Evolutionary conservation across 805 yeast species (phyloP), one percentile per base, ranked within the genome.

Genomic region (Wickerhamomyces canadensis): DNA sequence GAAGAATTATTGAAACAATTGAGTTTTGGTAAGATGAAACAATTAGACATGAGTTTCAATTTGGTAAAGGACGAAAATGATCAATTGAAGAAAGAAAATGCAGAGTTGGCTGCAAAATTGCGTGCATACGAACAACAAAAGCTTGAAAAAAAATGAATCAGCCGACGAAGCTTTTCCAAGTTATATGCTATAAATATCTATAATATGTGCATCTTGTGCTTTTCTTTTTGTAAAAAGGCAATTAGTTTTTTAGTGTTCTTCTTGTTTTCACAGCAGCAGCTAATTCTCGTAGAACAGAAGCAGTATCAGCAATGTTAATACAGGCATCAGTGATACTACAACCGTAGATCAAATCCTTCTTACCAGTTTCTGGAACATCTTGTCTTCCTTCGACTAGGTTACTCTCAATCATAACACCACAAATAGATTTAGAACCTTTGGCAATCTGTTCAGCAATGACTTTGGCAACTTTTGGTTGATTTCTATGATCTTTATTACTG

Each of bases 281-380:
- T 52, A 91, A 75, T 35, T 69, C 67, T 35, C 70, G 72, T 51
- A 91, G 70, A 38, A 87, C 91, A 19, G 61, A 64, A 34, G 72
- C 91, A 14, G 98, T 91, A 34, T 78, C 69, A 37, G 84, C 93
- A 87, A 95, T 86, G 42, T 86, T 75, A 43, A 91, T 88, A 72
- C 98, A 91, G 23, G 96, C 96, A 63, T 91, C 98, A n/a, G 98
- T 91, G 53, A 91, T 88, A 22, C 95, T 84, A 45, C 88, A 85
- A 45, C 98, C 98, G 65, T 91, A 91, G 55, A 83, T 76, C 64
- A 91, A 75, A 17, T 70, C 76, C 37, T 70, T 71, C 57, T 82
- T 81, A 37, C 95, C 96, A 36, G 80, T 82, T 40, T 76, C 67
- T 33, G 85, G 75, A 42, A 88, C 88, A 55, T 84, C 80, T 70